Evolutionary conservation across 768 basidiomycete genomes (phyloP), one percentile per base, ranked within the genome.

Genomic region (Atractiella rhizophila): DNA sequence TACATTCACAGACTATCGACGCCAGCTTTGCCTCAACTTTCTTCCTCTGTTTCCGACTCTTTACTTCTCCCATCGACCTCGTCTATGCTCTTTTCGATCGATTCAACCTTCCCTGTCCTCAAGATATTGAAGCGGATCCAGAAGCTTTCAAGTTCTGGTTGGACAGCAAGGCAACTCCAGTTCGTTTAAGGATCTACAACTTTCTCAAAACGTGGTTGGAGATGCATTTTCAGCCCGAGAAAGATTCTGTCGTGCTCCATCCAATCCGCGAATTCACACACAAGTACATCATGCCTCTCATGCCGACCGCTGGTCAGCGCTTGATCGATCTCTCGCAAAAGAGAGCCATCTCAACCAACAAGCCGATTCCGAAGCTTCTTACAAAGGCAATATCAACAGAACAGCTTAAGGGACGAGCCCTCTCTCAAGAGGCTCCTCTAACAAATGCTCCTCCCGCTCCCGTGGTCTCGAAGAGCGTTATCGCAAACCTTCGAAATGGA

Each of bases 171-270:
- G 77, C 76, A 18, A 68, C 80, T 4, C 85, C 88, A 6, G 75
- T 96, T 29, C 76, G 88, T 30, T 61, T 94, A 41, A 70, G 91
- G 25, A 74, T 94, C 28, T 76, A 77, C 33, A 88, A 88, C 57
- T 73, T 94, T 55, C 68, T 96, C 62, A 94, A 86, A 64, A 66
- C 67, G 10, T 98, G 91, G 91, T 65, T 91, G 37, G 86, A 96
- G 57, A 63, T 66, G 47, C 74, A 88, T 59, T 96, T 88, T 86
- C 67, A 74, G 6, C 57, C 70, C n/a, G 66, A 67, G 1, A 64
- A 68, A 9, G 91, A 96, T 56, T 68, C 71, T 44, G 62, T 62
- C 7, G 72, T 74, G 15, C 60, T 65, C 21, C 56, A 56, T 1
- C 44, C 40, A 0, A 38, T 66, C 16, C 40, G 45, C 19, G 43